Evolutionary conservation across 2,329 filamentous ascomycete species (phyloP).

Genomic region (Aspergillus jensenii): DNA sequence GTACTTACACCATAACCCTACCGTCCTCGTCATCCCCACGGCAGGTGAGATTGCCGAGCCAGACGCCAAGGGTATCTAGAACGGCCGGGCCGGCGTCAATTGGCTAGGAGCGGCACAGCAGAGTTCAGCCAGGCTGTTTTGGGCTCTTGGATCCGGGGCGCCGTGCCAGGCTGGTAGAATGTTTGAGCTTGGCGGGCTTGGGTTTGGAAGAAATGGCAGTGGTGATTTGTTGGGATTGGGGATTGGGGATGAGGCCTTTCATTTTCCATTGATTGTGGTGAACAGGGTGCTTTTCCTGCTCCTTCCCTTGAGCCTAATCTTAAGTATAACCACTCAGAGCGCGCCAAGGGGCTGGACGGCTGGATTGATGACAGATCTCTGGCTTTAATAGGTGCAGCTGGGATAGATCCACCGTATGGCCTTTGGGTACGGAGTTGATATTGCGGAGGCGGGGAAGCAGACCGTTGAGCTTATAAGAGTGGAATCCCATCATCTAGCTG

Average conservation of each 20-base stretch:
- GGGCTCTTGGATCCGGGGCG: background rate
- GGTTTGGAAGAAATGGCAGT: background rate
- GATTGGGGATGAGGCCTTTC: too few relatives aligned
- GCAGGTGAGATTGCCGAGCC: background rate
- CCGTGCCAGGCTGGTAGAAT: too few relatives aligned
- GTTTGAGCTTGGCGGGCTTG: background rate
- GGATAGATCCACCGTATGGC: background rate
- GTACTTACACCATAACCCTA: background rate
- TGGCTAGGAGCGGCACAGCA: background rate
- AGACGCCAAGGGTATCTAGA: background rate
- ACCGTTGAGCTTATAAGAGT: constrained; percentile 4
- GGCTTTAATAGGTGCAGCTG: background rate
- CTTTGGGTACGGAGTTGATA: background rate
- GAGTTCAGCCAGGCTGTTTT: background rate
- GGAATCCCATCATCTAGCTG: background rate
- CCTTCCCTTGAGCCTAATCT: constrained; percentile 14
- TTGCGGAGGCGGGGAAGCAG: background rate
- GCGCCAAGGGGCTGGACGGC: background rate
- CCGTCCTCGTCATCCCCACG: background rate
- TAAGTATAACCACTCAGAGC: too few relatives aligned
- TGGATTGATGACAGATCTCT: background rate
- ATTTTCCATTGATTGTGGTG: background rate
- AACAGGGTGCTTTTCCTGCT: background rate
- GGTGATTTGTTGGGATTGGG: too few relatives aligned
- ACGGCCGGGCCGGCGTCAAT: background rate